Percentiles rank a stretch among this genome's conserved stretches.
Evolutionary conservation across 768 basidiomycete genomes (phyloP).

Genomic region (Podaxis rugospora): DNA sequence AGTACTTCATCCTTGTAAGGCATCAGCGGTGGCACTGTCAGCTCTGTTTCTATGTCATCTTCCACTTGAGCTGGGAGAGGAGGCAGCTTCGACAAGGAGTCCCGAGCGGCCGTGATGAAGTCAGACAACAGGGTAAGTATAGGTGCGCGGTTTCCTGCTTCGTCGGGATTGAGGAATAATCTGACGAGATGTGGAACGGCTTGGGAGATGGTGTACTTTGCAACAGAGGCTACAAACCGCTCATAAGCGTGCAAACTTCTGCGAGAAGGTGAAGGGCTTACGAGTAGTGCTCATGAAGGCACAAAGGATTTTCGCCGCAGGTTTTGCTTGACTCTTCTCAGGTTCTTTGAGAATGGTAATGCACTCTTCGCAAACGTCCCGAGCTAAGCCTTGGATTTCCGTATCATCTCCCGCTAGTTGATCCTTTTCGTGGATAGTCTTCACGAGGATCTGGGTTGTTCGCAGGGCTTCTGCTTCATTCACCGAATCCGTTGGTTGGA

Average conservation of each 20-base stretch:
- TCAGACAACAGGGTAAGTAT: constrained; percentile 67
- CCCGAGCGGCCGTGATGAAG: constrained; percentile 50
- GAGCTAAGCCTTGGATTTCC: constrained; percentile 56
- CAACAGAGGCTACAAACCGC: constrained; percentile 52
- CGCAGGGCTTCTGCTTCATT: constrained; percentile 75
- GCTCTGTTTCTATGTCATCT: constrained; percentile 6
- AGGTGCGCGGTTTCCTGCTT: constrained; percentile 60
- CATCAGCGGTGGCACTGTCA: constrained; percentile 33
- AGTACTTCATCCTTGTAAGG: constrained; percentile 77
- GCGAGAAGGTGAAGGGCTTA: constrained; percentile 33
- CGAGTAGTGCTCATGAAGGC: constrained; percentile 75
- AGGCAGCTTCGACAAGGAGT: constrained; percentile 26
- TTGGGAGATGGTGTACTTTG: constrained; percentile 61
- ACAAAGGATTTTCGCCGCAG: constrained; percentile 81
- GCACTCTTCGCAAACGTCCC: constrained; percentile 77
- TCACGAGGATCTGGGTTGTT: constrained; percentile 67
- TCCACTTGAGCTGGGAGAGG: constrained; percentile 7
- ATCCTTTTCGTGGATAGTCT: constrained; percentile 60
- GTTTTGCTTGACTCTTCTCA: constrained; percentile 89
- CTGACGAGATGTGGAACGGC: constrained; percentile 72
- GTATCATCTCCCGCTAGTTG: constrained; percentile 31
- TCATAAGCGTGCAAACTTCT: not conserved
- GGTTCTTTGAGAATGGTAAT: constrained; percentile 78
- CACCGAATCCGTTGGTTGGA: constrained; percentile 80
- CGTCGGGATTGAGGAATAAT: constrained; percentile 70